Conservation (phyloP, 108 stramenopile species). For the Cyclotella kingstonii region DNA sequence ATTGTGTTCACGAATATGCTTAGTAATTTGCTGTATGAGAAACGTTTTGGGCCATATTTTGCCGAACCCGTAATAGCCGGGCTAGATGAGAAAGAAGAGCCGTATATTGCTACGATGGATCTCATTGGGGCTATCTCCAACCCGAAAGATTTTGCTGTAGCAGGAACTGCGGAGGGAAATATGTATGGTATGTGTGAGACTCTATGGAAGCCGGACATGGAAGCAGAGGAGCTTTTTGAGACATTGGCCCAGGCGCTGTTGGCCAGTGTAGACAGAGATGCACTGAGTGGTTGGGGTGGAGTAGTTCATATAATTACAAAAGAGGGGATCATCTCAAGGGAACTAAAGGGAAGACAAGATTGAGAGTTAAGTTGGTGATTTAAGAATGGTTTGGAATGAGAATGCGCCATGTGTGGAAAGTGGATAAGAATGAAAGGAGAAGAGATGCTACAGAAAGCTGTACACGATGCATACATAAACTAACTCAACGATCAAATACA, state of each 20-base stretch:
- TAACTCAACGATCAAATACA: no score
- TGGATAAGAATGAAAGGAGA: no score
- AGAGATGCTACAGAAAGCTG: no score
- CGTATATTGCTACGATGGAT: constrained; percentile 96
- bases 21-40: constrained; percentile 91
- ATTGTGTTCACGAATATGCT: constrained; percentile 89
- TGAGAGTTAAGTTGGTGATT: no score
- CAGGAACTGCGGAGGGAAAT: constrained; percentile 96
- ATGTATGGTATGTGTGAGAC: constrained; percentile 99
- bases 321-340: constrained; percentile 78
- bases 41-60: constrained; percentile 98
- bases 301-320: constrained; percentile 97
- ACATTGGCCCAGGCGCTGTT: constrained; percentile 95
- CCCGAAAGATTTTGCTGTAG: constrained; percentile 96
- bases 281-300: constrained; percentile 98
- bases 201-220: constrained; percentile 92
- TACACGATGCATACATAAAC: no score
- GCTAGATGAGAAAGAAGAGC: constrained; percentile 79
- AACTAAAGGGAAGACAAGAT: constrained; percentile 92
- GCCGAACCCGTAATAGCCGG: constrained; percentile 97
- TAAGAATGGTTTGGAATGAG: no score
- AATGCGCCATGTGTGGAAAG: no score
- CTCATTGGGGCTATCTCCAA: constrained; percentile 92
- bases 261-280: constrained; percentile 96
- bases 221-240: constrained; percentile 96